phyloP scores from a whole-genome alignment of 164 flowering plant genomes.

The Liquidambar formosana region DNA sequence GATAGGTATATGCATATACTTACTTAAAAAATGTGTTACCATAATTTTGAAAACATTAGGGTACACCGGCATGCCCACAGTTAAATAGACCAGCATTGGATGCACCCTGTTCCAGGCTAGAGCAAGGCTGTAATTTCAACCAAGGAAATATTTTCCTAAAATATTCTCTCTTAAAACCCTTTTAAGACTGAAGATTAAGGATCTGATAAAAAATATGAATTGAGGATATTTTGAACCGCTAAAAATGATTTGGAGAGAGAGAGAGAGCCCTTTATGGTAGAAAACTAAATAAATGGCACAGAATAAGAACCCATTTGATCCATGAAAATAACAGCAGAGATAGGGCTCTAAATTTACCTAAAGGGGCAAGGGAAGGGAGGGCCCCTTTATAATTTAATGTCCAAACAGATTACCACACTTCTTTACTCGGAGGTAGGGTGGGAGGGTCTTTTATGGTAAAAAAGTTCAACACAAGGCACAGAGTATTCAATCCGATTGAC shows the following conservation, averaged over 20 bases:
- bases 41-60: too few species aligned
- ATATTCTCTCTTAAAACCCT: not conserved
- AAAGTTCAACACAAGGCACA: too few species aligned
- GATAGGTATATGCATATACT: not conserved
- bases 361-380: too few species aligned
- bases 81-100: too few species aligned
- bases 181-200: not conserved
- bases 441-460: too few species aligned
- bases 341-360: not conserved
- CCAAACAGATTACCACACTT: too few species aligned
- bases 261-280: not conserved
- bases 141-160: not conserved
- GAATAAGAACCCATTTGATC: not conserved
- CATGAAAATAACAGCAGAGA: not conserved
- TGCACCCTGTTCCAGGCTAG: not conserved
- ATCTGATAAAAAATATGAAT: too few species aligned
- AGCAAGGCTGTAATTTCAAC: too few species aligned
- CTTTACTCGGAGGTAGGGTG: too few species aligned
- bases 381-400: too few species aligned
- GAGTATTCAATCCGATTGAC: too few species aligned
- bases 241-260: not conserved
- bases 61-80: too few species aligned
- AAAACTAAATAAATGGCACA: not conserved
- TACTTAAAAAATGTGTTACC: not conserved
- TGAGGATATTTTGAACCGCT: not conserved